Evolutionary conservation across 257 asterid genomes (phyloP).

Genomic region (Nicotiana obtusifolia): DNA sequence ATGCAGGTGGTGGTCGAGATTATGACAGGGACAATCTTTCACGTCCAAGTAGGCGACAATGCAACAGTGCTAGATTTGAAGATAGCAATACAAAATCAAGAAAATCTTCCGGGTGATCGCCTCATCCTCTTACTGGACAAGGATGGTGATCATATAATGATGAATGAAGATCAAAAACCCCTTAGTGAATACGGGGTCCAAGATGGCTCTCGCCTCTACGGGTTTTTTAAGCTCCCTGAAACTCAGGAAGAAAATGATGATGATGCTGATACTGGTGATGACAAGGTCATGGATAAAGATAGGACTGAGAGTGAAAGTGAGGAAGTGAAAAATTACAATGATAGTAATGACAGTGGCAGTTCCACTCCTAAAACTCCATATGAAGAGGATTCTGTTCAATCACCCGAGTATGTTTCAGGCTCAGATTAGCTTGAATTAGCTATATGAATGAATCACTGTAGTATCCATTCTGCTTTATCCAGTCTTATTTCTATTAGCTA

Average conservation of each 20-base stretch:
- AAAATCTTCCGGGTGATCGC: constrained; percentile 41
- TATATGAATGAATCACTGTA: background rate
- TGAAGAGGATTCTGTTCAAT: constrained; percentile 4
- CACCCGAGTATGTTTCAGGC: background rate
- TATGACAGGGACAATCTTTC: constrained; percentile 47
- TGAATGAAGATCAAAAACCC: constrained; percentile 26
- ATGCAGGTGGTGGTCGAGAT: constrained; percentile 58
- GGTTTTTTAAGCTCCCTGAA: constrained; percentile 26
- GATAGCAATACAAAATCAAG: constrained; percentile 44
- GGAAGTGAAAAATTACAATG: background rate
- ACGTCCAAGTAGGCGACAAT: constrained; percentile 38
- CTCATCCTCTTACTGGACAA: constrained; percentile 45
- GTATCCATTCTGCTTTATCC: background rate
- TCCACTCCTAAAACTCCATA: background rate
- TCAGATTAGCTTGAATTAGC: background rate
- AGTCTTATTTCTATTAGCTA: background rate
- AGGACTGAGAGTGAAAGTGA: background rate
- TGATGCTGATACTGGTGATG: background rate
- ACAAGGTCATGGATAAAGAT: background rate
- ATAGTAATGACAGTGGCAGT: background rate
- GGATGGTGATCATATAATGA: constrained; percentile 8
- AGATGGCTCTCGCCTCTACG: constrained; percentile 54
- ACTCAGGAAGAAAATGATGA: background rate
- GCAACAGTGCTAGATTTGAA: constrained; percentile 50
- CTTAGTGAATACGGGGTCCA: constrained; percentile 44